Percentiles rank a stretch among this genome's conserved stretches.
Conservation (phyloP, 208 protist genomes). For the Vickermania spadyakhi region DNA sequence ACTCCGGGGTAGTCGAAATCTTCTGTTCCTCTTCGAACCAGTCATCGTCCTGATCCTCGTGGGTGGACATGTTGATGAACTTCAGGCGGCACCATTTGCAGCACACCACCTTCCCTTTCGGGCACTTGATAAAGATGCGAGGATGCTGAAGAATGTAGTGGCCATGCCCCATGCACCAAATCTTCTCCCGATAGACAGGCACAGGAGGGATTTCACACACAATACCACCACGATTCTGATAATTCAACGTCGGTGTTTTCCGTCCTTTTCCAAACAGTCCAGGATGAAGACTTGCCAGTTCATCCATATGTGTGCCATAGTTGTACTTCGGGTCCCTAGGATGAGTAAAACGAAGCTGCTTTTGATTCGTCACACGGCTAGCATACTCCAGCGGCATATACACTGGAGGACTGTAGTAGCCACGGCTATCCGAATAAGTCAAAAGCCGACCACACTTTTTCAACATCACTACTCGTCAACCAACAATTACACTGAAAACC, state of each 20-base stretch:
- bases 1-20: conserved; percentile 77
- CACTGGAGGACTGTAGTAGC: conserved; percentile 76
- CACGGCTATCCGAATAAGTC: conserved; percentile 69
- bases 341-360: conserved; percentile 72
- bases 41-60: conserved; percentile 82
- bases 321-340: conserved; percentile 81
- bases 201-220: conserved; percentile 84
- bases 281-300: conserved; percentile 61
- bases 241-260: conserved; percentile 74
- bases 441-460: conserved; percentile 30
- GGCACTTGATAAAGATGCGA: conserved; percentile 86
- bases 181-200: conserved; percentile 72
- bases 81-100: conserved; percentile 88
- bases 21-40: conserved; percentile 83
- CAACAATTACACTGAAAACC: conserved; percentile 2
- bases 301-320: conserved; percentile 70
- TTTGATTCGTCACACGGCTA: conserved; percentile 71
- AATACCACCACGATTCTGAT: conserved; percentile 69
- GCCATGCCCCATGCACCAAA: conserved; percentile 84
- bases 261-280: conserved; percentile 67
- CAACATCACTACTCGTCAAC: conserved; percentile 36
- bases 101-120: conserved; percentile 52
- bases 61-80: conserved; percentile 87
- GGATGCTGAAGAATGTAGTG: conserved; percentile 80
- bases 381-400: conserved; percentile 86